Base-by-base conservation (phyloP, 306 rosid species). In the Pterocarpus macrocarpus region DNA sequence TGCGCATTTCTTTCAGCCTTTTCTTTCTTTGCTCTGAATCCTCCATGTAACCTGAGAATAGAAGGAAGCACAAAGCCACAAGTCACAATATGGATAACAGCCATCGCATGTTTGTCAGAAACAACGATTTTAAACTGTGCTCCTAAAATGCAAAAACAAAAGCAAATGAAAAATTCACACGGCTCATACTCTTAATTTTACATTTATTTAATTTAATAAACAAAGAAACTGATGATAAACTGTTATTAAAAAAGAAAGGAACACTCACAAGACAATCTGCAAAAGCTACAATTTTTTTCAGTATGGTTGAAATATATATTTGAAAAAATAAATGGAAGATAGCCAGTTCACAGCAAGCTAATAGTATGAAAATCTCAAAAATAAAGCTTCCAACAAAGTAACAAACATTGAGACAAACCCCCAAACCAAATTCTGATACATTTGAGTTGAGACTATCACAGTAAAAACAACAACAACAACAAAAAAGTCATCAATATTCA, bases 11-110 rank as follows among this genome's bases (percentile, higher is more conserved):
- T 90, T 70, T 89, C 36, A 95, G 66, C 47, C 98, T 81, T 76
- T 92, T 94, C 82, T 81, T 93, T 83, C 98, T 85, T 75, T 90
- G 89, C 89, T 92, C 96, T 35, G 94, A 90, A 73, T 91, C 98
- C 79, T 93, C 96, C 98, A 95, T 93, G 73, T 47, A 83, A 64
- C 76, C 90, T 86, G 63, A 68, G 16, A 68, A 86, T n/a, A 17
- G 47, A 67, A 71, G 55, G 58, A 8, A 32, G 36, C 28, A 69
- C 49, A 63, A 15, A 80, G 35, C 13, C 73, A 36, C 76, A 61
- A 50, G 1, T 61, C 77, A 84, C 44, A 41, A 76, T 41, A 33
- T 30, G 34, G 33, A 33, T 4, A 53, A 47, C 33, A 52, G 47
- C 44, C 84, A 53, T 58, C 41, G 45, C 49, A 79, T 33, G 2